Evolutionary conservation across 2,329 filamentous ascomycete species (phyloP).

Genomic region (Dothiorella sarmentorum): DNA sequence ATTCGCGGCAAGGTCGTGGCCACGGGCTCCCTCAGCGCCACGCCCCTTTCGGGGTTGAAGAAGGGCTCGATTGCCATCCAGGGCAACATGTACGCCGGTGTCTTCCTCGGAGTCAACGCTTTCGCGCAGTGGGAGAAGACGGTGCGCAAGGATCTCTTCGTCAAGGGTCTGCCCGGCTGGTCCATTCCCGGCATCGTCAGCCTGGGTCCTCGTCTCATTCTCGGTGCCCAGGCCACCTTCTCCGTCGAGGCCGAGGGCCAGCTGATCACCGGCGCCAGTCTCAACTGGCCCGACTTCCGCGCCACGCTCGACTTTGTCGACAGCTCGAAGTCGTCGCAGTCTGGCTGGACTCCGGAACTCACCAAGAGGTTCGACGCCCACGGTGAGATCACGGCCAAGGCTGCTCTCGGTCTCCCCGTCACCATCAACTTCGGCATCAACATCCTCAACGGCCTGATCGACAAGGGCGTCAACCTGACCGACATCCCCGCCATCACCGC

Average conservation of each 20-base stretch:
- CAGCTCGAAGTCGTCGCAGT: neutral
- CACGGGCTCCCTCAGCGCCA: conserved; percentile 19
- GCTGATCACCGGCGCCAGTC: conserved; percentile 15
- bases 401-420: conserved; percentile 17
- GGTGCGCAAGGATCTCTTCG: conserved; percentile 18
- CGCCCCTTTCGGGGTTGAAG: conserved; percentile 16
- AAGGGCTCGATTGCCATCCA: conserved; percentile 16
- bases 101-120: conserved; percentile 21
- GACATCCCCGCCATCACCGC: conserved; percentile 19
- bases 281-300: conserved; percentile 18
- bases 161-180: conserved; percentile 18
- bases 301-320: conserved; percentile 18
- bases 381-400: conserved; percentile 15
- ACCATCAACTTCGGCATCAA: conserved; percentile 16
- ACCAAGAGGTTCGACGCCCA: conserved; percentile 19
- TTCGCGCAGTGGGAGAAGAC: conserved; percentile 19
- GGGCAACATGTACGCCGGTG: conserved; percentile 20
- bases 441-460: conserved; percentile 18
- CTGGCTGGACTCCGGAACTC: conserved; percentile 19
- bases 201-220: neutral
- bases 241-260: conserved; percentile 19
- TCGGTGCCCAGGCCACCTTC: conserved; percentile 18
- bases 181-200: conserved; percentile 20
- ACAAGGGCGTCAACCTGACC: conserved; percentile 18
- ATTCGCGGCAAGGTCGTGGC: conserved; percentile 17